Evolutionary conservation across 2,329 filamentous ascomycete genomes (phyloP), one percentile per base, ranked within the genome.

Genomic region (Plectosphaerella plurivora): DNA sequence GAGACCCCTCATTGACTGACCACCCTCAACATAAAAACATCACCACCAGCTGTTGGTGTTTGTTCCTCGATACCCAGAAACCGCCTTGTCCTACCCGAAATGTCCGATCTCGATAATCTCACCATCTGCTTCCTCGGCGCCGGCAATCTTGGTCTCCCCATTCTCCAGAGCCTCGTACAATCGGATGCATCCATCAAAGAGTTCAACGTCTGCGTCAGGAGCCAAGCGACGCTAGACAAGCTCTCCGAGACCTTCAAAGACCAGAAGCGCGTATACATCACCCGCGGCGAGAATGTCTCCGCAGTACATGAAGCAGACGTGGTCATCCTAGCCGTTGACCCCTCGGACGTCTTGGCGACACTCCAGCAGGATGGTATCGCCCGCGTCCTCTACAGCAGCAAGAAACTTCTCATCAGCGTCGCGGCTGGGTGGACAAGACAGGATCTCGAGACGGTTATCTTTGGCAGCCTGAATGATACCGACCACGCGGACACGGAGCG

Each of bases 331-430:
- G 77, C 65, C 2, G 70, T 73, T 2, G 74, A 79, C 42, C 78
- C 78, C 0, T 61, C 69, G 2, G 71, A 76, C 22, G 68, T 79
- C 2, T 59, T 65, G 11, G 39, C 56, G 0, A 68, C 73, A 0
- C 58, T 81, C 5, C 61, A 58, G 0, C 60, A 72, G 41, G 60
- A 67, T 0, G 70, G 68, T 0, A 57, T 79, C 2, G 48, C 56
- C 0, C 65, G 73, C 5, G 73, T 71, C 0, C 50, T 80, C 1
- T 57, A 61, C 0, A 60, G 64, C 5, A 22, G 41, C 16, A 36
- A 39, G 24, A 81, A 80, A 56, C 66, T 80, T 1, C 53, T 80
- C 11, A 75, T 80, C 60, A 81, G 76, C 56, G 70, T 81, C 1
- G 73, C 70, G 1, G 78, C 77, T 1, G 77, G 78, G 1, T 79